These are phyloP conservation scores for Leccinum sublutescens DNA, from an alignment of 768 basidiomycete species.

Conservation along the genomic window DNA sequence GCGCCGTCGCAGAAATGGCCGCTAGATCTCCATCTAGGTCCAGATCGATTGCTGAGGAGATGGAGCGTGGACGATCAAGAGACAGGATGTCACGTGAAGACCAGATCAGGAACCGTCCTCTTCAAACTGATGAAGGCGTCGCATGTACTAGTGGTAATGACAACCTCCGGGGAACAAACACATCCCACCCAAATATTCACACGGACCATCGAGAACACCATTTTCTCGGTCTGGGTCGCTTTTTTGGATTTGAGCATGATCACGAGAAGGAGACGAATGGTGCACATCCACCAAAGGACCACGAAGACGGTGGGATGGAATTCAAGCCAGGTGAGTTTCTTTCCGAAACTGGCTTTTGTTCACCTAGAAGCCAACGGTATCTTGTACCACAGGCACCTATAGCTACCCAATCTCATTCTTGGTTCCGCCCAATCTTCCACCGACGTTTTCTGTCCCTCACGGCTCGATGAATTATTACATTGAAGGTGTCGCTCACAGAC, in stretches of 20 bases:
- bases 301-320: constrained; percentile 73
- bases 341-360: not conserved
- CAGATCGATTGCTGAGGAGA: constrained; percentile 35
- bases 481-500: constrained; percentile 80
- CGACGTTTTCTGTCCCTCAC: constrained; percentile 69
- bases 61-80: constrained; percentile 24
- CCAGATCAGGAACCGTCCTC: not conserved
- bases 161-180: not conserved
- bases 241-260: constrained; percentile 20
- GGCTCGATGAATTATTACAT: constrained; percentile 79
- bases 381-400: constrained; percentile 67
- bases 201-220: constrained; percentile 15
- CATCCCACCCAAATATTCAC: not conserved
- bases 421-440: constrained; percentile 78
- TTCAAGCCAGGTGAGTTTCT: constrained; percentile 73
- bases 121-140: not conserved
- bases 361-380: not conserved
- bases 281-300: constrained; percentile 38
- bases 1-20: constrained; percentile 18
- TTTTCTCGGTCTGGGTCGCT: constrained; percentile 37
- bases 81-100: constrained; percentile 9
- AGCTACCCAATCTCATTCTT: constrained; percentile 94
- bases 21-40: constrained; percentile 15
- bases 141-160: not conserved
- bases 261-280: constrained; percentile 11